Percentiles rank a stretch among this genome's conserved stretches.
Evolutionary conservation across 805 yeast genomes (phyloP).

Genomic region (Wickerhamiella brachini): DNA sequence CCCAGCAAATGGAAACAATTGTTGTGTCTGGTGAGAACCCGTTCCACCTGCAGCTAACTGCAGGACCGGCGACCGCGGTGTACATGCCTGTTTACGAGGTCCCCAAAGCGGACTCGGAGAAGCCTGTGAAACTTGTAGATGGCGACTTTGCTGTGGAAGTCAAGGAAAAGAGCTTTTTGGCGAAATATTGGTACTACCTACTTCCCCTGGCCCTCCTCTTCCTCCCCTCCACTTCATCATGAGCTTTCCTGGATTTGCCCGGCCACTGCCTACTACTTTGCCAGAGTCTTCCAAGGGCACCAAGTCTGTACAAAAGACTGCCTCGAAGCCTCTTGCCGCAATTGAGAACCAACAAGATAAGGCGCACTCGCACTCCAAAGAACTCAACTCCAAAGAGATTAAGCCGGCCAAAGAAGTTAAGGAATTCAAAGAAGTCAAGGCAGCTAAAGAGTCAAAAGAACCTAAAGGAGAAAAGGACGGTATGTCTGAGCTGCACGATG

Average conservation of each 20-base stretch:
- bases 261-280: neutral
- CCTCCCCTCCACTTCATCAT: neutral
- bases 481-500: constrained; percentile 1
- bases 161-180: constrained; percentile 8
- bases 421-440: neutral
- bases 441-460: neutral
- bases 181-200: constrained; percentile 13
- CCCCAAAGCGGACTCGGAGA: neutral
- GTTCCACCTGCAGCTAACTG: constrained; percentile 4
- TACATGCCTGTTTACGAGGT: constrained; percentile 1
- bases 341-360: neutral
- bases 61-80: constrained; percentile 15
- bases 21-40: constrained; percentile 3
- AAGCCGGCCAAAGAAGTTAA: neutral
- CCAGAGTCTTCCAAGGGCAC: neutral
- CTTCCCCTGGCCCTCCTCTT: constrained; percentile 6
- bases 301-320: neutral
- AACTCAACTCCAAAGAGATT: no score
- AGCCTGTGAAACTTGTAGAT: constrained; percentile 18
- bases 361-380: no score
- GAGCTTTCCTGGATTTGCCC: constrained; percentile 3
- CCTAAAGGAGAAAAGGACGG: neutral
- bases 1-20: neutral
- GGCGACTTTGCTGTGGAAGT: constrained; percentile 8
- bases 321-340: neutral